phyloP scores from a whole-genome alignment of 1,139 yeast genomes.

The Pneumocystis carinii region DNA sequence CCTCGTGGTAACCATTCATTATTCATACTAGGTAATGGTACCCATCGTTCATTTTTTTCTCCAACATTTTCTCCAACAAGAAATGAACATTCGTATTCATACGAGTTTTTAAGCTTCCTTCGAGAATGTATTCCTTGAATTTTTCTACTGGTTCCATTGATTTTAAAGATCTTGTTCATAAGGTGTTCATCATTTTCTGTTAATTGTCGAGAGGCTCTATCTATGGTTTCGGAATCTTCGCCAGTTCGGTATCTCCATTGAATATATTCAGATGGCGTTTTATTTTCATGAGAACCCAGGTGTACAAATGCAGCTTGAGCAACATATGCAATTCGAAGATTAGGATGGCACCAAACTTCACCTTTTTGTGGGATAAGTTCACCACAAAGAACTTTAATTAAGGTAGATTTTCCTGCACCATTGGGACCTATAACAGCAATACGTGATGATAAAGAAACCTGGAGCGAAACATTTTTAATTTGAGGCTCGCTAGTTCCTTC shows the following conservation, averaged over 20 bases:
- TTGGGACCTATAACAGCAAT: conserved; percentile 99
- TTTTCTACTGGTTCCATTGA: conserved; percentile 98
- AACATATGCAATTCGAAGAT: conserved; percentile 98
- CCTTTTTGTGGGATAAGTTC: conserved; percentile 94
- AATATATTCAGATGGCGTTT: conserved; percentile 98
- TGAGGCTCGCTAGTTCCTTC: conserved; percentile 86
- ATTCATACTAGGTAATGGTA: conserved; percentile 98
- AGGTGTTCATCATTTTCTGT: conserved; percentile 93
- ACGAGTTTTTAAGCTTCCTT: conserved; percentile 99
- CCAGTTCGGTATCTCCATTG: conserved; percentile 99
- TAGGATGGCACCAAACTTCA: conserved; percentile 98
- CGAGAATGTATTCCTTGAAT: conserved; percentile 88
- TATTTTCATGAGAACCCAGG: conserved; percentile 95
- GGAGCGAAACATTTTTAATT: conserved; percentile 62
- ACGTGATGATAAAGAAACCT: conserved; percentile 84
- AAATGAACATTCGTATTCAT: conserved; percentile 98
- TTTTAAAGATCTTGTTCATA: conserved; percentile 98
- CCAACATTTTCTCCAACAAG: conserved; percentile 93
- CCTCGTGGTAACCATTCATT: conserved; percentile 99
- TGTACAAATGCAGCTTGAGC: conserved; percentile 99
- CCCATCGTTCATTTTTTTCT: conserved; percentile 99
- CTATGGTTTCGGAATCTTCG: conserved; percentile 99
- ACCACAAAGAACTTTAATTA: conserved; percentile 87
- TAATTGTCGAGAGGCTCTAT: conserved; percentile 98
- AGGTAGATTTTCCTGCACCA: conserved; percentile 99